phyloP scores from a whole-genome alignment of 2,329 filamentous ascomycete species.

The Epichloe coenophiala region DNA sequence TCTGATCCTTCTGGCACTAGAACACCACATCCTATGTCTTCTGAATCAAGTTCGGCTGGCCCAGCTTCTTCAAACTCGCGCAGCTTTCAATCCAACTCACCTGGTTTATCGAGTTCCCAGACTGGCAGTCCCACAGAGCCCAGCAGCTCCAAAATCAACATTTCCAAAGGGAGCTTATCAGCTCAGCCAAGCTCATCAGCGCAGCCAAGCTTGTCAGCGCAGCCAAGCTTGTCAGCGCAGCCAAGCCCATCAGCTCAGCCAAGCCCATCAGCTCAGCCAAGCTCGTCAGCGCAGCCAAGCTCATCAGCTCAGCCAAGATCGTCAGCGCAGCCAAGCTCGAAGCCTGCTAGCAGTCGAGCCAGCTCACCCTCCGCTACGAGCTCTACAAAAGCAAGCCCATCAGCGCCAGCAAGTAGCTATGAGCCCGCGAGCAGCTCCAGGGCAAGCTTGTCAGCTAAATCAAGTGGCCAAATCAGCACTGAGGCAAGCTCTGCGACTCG shows the following conservation, averaged over 20 bases:
- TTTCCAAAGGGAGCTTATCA: neutral
- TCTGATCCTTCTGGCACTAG: neutral
- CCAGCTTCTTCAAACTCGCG: neutral
- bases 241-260: neutral
- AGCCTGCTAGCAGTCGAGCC: neutral
- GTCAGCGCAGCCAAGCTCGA: neutral
- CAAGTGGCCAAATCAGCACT: neutral
- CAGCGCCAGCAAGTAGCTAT: too few species aligned
- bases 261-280: neutral
- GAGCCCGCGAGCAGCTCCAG: neutral
- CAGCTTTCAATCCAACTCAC: neutral
- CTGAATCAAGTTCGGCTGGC: neutral
- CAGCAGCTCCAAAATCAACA: neutral
- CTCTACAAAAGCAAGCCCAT: too few species aligned
- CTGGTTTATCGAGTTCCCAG: neutral
- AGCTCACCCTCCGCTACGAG: neutral
- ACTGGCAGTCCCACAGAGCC: neutral
- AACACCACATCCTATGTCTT: neutral
- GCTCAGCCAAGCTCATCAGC: too few species aligned
- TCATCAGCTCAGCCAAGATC: neutral
- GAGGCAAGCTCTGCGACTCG: too few species aligned
- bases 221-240: too few species aligned
- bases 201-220: neutral
- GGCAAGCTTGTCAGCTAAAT: neutral
- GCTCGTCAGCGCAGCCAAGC: neutral